phyloP scores from a whole-genome alignment of 2,329 filamentous ascomycete species.

The Hymenoscyphus albidus region DNA sequence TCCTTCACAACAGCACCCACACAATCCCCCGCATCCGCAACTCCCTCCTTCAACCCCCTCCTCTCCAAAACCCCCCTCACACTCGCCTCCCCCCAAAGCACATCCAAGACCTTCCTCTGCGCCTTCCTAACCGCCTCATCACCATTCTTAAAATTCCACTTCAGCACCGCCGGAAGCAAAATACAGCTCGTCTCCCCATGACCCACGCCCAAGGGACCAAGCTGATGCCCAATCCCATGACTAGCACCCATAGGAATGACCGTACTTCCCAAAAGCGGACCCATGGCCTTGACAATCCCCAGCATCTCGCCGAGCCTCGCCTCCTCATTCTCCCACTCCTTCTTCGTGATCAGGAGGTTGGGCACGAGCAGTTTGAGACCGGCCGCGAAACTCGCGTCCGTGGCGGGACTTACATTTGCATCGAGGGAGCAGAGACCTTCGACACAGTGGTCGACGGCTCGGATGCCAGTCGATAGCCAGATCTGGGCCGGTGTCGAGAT shows the following conservation, averaged over 20 bases:
- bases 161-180: conserved; percentile 52
- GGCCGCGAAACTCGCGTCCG: conserved; percentile 19
- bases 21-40: conserved; percentile 46
- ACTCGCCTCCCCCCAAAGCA: conserved; percentile 24
- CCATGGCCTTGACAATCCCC: conserved; percentile 51
- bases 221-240: conserved; percentile 42
- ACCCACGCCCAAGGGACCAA: conserved; percentile 46
- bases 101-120: conserved; percentile 24
- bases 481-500: conserved; percentile 48
- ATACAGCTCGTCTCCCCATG: conserved; percentile 59
- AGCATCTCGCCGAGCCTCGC: conserved; percentile 30
- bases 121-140: conserved; percentile 17
- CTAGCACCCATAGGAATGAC: conserved; percentile 39
- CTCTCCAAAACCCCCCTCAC: conserved; percentile 18
- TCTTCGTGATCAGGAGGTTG: conserved; percentile 27
- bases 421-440: conserved; percentile 48
- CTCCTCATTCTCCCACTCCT: conserved; percentile 19
- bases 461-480: conserved; percentile 56
- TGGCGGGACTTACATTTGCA: conserved; percentile 15
- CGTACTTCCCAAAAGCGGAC: conserved; percentile 36
- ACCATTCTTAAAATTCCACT: conserved; percentile 43
- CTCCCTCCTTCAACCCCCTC: conserved; percentile 21
- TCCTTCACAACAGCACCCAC: conserved; percentile 48
- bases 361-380: conserved; percentile 27
- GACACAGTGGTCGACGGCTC: conserved; percentile 55